Evolutionary conservation across 176 grass and related monocot genomes (phyloP), one percentile per base, ranked within the genome.

Genomic region (Otatea glauca): DNA sequence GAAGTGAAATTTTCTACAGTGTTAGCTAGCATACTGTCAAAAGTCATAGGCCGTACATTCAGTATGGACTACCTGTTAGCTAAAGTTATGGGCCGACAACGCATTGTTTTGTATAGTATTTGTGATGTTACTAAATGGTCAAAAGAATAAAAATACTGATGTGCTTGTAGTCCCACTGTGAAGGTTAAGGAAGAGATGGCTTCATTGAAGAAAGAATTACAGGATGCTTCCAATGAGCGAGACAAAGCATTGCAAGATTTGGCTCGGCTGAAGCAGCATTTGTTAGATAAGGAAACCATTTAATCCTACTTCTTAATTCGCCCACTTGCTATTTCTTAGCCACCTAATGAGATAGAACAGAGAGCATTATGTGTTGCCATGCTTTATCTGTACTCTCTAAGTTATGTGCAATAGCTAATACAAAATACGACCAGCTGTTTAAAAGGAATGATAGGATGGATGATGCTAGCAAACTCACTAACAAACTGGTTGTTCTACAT

Each of bases 161-260:
- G 27, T 79, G 58, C 58, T 88, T 84, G 86, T 88, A 78, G 82
- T 87, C 84, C 39, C 51, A 88, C 72, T 91, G 81, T 88, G 80
- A 92, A 98, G 93, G 91, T 90, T 85, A 83, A 64, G 77, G 93
- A 94, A 88, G 91, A 99, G 67, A 92, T 91, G 86, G 65, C 70
- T 68, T 87, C 79, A 20, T 86, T 99, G 84, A 89, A 94, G 79
- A 86, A 80, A 81, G 45, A 68, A 68, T 56, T 99, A 68, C 83
- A 91, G 69, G 91, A 79, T 23, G 70, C 89, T 60, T 72, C 44
- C 53, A 76, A 72, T 78, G 91, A 92, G 85, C 92, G 86, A 58
- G 97, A 99, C 44, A 94, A 91, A 65, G 89, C 91, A 84, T 58
- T 94, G 76, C 97, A 96, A 83, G 88, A 96, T 88, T 89, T 94